Evolutionary conservation across 2,329 filamentous ascomycete genomes (phyloP).

Genomic region (Claviceps citrina): DNA sequence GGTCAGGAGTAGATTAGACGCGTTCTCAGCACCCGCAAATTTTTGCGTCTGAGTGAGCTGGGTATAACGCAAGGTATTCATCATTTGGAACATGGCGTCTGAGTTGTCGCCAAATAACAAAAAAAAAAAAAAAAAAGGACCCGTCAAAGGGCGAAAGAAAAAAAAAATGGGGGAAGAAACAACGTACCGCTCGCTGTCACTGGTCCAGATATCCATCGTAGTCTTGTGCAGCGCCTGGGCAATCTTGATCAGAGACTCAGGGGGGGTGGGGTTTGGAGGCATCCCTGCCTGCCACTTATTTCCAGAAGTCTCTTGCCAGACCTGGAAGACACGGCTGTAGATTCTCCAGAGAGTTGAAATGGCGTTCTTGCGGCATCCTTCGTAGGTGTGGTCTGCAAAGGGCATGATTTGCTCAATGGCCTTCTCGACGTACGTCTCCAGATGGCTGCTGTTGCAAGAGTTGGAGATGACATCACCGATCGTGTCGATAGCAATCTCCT

Average conservation of each 20-base stretch:
- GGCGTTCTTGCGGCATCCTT: constrained; percentile 84
- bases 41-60: constrained; percentile 98
- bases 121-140: constrained; percentile 3
- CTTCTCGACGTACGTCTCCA: constrained; percentile 73
- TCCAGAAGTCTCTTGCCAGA: constrained; percentile 59
- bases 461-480: constrained; percentile 83
- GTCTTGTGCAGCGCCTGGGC: constrained; percentile 72
- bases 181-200: constrained; percentile 87
- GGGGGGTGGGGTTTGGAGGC: constrained; percentile 66
- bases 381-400: constrained; percentile 76
- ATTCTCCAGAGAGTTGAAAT: constrained; percentile 86
- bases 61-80: constrained; percentile 88
- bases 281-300: constrained; percentile 83
- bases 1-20: constrained; percentile 32
- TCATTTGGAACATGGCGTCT: constrained; percentile 39
- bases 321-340: constrained; percentile 78
- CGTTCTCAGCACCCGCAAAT: constrained; percentile 76
- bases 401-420: constrained; percentile 68
- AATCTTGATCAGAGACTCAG: constrained; percentile 65
- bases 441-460: constrained; percentile 58
- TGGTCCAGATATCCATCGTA: constrained; percentile 72
- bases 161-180: background rate
- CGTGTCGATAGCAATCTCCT: constrained; percentile 92
- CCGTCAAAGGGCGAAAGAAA: constrained; percentile 4
- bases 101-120: constrained; percentile 3